These are phyloP conservation scores for Guyanaporus albipodus DNA, from an alignment of 768 basidiomycete genomes.

Conservation along the genomic window DNA sequence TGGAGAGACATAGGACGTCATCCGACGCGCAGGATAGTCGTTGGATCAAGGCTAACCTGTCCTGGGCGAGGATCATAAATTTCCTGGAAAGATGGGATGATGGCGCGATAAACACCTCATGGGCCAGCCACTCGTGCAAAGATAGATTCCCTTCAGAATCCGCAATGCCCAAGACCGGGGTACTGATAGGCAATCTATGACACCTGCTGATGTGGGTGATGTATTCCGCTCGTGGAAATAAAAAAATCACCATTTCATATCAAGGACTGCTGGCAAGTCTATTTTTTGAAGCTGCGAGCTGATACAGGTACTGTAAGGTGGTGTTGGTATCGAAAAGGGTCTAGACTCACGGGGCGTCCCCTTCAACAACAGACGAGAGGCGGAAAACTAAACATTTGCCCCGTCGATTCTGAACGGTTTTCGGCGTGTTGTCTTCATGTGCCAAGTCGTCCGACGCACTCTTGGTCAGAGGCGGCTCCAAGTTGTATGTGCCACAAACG, in stretches of 20 bases:
- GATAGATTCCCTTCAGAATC: slow-evolving; percentile 82
- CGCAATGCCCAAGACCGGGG: slow-evolving; percentile 65
- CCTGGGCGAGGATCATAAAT: slow-evolving; percentile 31
- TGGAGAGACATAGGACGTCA: slow-evolving; percentile 75
- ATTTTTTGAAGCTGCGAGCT: slow-evolving; percentile 66
- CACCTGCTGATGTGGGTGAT: slow-evolving; percentile 45
- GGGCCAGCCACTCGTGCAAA: slow-evolving; percentile 51
- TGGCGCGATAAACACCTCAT: slow-evolving; percentile 37
- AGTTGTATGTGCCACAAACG: slow-evolving; percentile 89
- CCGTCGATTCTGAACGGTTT: slow-evolving; percentile 39
- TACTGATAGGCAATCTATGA: slow-evolving; percentile 40
- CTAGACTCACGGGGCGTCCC: slow-evolving; percentile 33
- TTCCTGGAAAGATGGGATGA: background rate
- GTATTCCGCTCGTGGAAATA: background rate
- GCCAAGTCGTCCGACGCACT: background rate
- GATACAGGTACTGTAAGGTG: background rate
- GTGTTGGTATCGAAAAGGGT: background rate
- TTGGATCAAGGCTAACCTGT: slow-evolving; percentile 36
- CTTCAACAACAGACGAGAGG: slow-evolving; percentile 33
- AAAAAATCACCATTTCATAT: slow-evolving; percentile 85
- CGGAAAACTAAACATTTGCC: slow-evolving; percentile 76
- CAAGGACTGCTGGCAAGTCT: slow-evolving; percentile 76
- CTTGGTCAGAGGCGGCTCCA: slow-evolving; percentile 39
- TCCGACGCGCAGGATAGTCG: slow-evolving; percentile 47
- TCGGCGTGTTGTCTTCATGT: slow-evolving; percentile 5